Base-by-base conservation (phyloP, 768 basidiomycete species). In the Mycena indigotica region DNA sequence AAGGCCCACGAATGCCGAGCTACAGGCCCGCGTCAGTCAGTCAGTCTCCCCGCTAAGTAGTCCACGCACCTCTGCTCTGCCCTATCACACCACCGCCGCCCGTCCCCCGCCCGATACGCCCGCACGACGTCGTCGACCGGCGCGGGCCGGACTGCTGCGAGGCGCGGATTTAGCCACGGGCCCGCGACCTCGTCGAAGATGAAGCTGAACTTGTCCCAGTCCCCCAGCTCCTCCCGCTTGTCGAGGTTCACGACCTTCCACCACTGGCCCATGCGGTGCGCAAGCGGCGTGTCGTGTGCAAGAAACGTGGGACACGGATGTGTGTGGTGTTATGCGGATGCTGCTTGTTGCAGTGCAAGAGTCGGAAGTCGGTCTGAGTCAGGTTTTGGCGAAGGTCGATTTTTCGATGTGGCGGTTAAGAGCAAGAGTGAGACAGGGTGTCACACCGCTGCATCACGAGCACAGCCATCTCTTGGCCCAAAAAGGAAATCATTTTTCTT, bases 181-280 rank as follows among this genome's bases (percentile, higher is more conserved):
- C 51, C 35, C 5, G 29, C 21, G 2, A 38, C 40, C 2, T n/a
- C 13, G 19, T 51, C 51, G 5, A 58, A 28, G 2, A 13, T 51
- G 28, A 55, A 56, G 5, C 61, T 53, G 3, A 62, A 28, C 29
- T 62, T 58, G 1, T 53, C 57, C 57, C 44, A 58, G n/a, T 28
- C 2, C 0, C 53, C 48, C 6, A 51, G 52, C 5, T 39, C 44
- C 29, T 52, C 19, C n/a, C 44, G 3, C 24, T 46, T 44, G 57
- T 62, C 61, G 49, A 62, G 26, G 41, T 62, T 62, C 4, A 53
- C 26, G 0, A 58, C 13, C 26, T 41, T 46, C 61, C 61, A 58
- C 19, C 30, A 54, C 28, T 58, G 57, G 8, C 53, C 56, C 56
- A 61, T 60, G 52, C n/a, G n/a, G n/a, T n/a, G n/a, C n/a, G n/a